Evolutionary conservation across 768 basidiomycete genomes (phyloP).

Genomic region (Podaxis carcinomalis): DNA sequence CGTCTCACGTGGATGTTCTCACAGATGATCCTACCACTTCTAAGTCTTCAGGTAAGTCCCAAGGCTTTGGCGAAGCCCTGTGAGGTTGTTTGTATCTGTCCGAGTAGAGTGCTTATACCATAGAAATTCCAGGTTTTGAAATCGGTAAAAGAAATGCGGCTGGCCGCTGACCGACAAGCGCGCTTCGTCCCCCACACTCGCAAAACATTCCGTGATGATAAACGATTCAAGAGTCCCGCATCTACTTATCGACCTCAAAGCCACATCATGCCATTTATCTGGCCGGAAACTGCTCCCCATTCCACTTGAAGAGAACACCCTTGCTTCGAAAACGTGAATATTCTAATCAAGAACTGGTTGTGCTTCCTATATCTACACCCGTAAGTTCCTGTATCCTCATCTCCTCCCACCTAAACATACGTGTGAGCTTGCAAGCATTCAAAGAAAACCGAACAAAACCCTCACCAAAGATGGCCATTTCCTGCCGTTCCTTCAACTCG

Average conservation of each 20-base stretch:
- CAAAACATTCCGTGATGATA: constrained; percentile 33
- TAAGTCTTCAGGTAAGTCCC: background rate
- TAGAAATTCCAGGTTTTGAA: constrained; percentile 25
- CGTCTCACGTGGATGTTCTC: background rate
- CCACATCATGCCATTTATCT: too few species aligned
- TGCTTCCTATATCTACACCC: constrained; percentile 5
- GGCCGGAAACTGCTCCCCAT: too few species aligned
- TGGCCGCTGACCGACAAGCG: constrained; percentile 22
- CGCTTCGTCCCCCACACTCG: constrained; percentile 27
- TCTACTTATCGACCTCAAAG: too few species aligned
- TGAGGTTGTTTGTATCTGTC: constrained; percentile 21
- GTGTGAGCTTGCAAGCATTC: background rate
- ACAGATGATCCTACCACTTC: background rate
- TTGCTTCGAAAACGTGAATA: too few species aligned
- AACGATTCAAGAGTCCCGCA: background rate
- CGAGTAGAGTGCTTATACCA: constrained; percentile 17
- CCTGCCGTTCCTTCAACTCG: background rate
- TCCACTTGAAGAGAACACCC: too few species aligned
- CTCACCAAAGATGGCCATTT: background rate
- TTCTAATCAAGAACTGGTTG: too few species aligned
- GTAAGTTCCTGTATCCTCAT: constrained; percentile 5
- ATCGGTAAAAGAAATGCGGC: constrained; percentile 19
- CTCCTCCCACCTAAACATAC: background rate
- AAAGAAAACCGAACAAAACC: background rate
- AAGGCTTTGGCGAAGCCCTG: background rate